Conservation (phyloP, 2,329 filamentous ascomycete species). For the Colletotrichum sp. region DNA sequence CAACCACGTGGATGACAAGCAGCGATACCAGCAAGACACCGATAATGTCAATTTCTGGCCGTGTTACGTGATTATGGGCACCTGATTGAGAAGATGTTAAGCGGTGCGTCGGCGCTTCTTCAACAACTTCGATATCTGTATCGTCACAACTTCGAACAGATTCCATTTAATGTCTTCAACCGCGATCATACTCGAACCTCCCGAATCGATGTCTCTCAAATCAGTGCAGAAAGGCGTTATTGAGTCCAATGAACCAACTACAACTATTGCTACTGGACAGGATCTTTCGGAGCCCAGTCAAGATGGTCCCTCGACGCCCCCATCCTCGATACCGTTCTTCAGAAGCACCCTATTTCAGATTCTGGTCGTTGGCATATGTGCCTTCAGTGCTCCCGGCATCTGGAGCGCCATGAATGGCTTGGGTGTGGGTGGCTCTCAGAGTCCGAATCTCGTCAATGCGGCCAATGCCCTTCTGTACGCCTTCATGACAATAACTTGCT, state of each 20-base stretch:
- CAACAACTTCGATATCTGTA: neutral
- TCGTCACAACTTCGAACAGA: neutral
- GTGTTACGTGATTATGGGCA: neutral
- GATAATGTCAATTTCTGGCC: neutral
- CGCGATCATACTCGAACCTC: neutral
- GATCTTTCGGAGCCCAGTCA: neutral
- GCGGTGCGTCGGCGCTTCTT: neutral
- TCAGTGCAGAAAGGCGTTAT: neutral
- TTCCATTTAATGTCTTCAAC: neutral
- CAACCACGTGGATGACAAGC: neutral
- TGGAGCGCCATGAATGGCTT: slow-evolving; percentile 48
- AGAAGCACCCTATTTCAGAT: slow-evolving; percentile 41
- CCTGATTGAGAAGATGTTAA: neutral
- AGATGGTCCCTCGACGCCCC: neutral
- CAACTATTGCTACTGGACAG: neutral
- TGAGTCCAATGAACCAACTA: neutral
- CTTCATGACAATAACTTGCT: slow-evolving; percentile 48
- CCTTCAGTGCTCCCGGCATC: slow-evolving; percentile 45
- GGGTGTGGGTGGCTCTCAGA: slow-evolving; percentile 41
- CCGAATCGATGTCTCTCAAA: neutral
- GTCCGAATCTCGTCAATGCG: slow-evolving; percentile 45
- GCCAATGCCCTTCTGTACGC: slow-evolving; percentile 51
- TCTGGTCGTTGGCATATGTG: slow-evolving; percentile 40
- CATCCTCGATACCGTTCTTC: slow-evolving; percentile 19
- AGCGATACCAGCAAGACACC: neutral